A percentile compares a stretch with the other conserved stretches of the same genome.
Evolutionary conservation across 352 stramenopile genomes (phyloP).

Genomic region (Phytophthora foliorum): DNA sequence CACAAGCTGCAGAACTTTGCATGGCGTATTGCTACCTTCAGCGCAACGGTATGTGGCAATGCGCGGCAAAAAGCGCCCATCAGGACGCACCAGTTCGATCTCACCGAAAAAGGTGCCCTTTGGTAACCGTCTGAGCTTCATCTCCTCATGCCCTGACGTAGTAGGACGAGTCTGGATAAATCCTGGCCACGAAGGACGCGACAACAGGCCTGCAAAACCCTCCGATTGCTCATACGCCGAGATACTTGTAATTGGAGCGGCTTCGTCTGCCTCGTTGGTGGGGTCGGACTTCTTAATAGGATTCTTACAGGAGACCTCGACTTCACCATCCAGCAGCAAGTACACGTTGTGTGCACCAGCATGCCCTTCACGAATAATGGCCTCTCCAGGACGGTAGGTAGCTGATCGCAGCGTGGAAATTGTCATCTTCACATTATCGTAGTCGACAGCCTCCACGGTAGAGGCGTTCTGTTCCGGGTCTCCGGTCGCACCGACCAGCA

Average conservation of each 20-base stretch:
- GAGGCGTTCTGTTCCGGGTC: conserved; percentile 72
- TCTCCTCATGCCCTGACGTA: conserved; percentile 45
- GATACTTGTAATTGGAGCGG: conserved; percentile 29
- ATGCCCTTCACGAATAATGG: conserved; percentile 82
- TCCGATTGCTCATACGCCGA: conserved; percentile 39
- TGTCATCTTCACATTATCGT: conserved; percentile 86
- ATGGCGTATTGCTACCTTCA: conserved; percentile 48
- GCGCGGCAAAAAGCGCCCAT: conserved; percentile 71
- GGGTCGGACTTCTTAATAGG: conserved; percentile 53
- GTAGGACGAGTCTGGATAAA: conserved; percentile 29
- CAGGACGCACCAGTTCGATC: conserved; percentile 78
- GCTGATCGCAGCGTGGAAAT: conserved; percentile 82
- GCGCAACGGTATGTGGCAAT: conserved; percentile 80
- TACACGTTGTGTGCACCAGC: conserved; percentile 80
- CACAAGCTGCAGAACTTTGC: conserved; percentile 84
- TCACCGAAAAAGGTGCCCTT: conserved; percentile 86
- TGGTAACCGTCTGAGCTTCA: conserved; percentile 67
- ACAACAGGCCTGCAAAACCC: conserved; percentile 42
- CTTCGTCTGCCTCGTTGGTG: conserved; percentile 19
- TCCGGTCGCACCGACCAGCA: conserved; percentile 80
- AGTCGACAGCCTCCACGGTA: conserved; percentile 66
- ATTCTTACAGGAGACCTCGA: conserved; percentile 85
- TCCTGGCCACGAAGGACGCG: conserved; percentile 35
- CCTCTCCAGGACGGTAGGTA: conserved; percentile 69
- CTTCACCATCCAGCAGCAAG: conserved; percentile 77